A percentile compares a stretch with the other conserved stretches of the same genome.
phyloP scores from a whole-genome alignment of 306 rosid genomes.

The Fragaria vesca region DNA sequence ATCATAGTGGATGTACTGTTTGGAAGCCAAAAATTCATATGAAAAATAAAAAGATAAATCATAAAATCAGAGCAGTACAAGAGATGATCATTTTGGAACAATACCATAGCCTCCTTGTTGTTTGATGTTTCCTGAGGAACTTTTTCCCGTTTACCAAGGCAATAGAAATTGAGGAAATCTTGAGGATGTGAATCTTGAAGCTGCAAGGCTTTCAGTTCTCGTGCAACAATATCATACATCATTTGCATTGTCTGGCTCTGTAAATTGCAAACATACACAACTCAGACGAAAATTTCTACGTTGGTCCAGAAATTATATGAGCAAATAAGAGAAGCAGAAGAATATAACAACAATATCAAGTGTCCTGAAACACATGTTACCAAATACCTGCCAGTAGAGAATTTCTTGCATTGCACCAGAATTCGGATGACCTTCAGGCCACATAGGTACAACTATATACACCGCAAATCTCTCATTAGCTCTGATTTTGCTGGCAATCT shows the following conservation, averaged over 20 bases:
- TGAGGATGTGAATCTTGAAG: slow-evolving; percentile 45
- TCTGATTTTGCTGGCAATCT: slow-evolving; percentile 80
- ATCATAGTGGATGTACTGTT: not conserved
- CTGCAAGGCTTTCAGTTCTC: slow-evolving; percentile 52
- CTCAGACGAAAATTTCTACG: slow-evolving; percentile 1
- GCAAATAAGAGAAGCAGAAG: not conserved
- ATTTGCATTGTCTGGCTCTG: slow-evolving; percentile 84
- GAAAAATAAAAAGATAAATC: slow-evolving; percentile 16
- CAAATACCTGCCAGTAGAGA: slow-evolving; percentile 91
- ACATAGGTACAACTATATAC: slow-evolving; percentile 80
- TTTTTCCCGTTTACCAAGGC: slow-evolving; percentile 90
- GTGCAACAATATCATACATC: slow-evolving; percentile 72
- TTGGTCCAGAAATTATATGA: not conserved
- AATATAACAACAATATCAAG: not conserved
- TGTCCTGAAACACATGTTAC: not conserved
- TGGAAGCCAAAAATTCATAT: slow-evolving; percentile 10
- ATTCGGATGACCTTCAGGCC: slow-evolving; percentile 98
- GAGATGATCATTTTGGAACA: slow-evolving; percentile 11
- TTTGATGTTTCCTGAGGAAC: slow-evolving; percentile 29
- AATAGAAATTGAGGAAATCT: slow-evolving; percentile 87
- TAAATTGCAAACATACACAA: slow-evolving; percentile 25
- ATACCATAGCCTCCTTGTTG: slow-evolving; percentile 53
- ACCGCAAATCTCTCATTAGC: slow-evolving; percentile 89
- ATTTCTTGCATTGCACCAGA: slow-evolving; percentile 84
- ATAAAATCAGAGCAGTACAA: slow-evolving; percentile 8